Evolutionary conservation across 768 basidiomycete species (phyloP), one percentile per base, ranked within the genome.

Genomic region (Panus rudis): DNA sequence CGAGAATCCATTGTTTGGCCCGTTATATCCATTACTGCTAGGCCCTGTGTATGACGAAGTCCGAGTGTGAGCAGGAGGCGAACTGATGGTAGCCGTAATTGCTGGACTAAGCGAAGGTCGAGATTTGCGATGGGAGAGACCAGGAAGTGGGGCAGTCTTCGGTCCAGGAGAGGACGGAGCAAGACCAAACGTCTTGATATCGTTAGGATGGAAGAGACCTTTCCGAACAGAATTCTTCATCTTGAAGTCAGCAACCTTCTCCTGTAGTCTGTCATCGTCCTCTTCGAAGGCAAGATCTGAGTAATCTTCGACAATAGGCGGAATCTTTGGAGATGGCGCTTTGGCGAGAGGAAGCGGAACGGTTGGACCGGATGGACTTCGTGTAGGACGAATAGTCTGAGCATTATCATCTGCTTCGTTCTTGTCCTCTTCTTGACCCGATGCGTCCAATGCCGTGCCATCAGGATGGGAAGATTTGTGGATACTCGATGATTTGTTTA

Each of bases 181-280:
- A 8, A 76, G 62, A 22, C 87, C 85, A 19, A 85, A 66, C 3
- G 80, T 82, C 66, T 85, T 87, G 61, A 92, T 88, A 55, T 92
- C 90, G 55, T 91, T 81, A 2, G 91, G 91, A 56, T 91, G 90
- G 60, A 91, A 89, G 22, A 92, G 72, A 4, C 87, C 84, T 26
- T 77, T 75, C n/a, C 76, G 74, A 16, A 73, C 59, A 14, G 80
- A 78, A 49, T 82, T 87, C 63, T 81, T 87, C 70, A 82, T 67
- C 86, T 82, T 90, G 62, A 93, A 88, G 61, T 85, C 78, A 0
- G 82, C 81, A 12, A 96, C 79, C 63, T 92, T 92, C 52, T 79
- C 79, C 52, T 82, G 73, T 39, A 94, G 61, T 22, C 68, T 66
- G 22, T 68, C 63, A 54, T 84, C 85, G 30, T 87, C 86, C 49